Evolutionary conservation across 495 filamentous ascomycete species (phyloP).

Genomic region (Annulohypoxylon moriforme): DNA sequence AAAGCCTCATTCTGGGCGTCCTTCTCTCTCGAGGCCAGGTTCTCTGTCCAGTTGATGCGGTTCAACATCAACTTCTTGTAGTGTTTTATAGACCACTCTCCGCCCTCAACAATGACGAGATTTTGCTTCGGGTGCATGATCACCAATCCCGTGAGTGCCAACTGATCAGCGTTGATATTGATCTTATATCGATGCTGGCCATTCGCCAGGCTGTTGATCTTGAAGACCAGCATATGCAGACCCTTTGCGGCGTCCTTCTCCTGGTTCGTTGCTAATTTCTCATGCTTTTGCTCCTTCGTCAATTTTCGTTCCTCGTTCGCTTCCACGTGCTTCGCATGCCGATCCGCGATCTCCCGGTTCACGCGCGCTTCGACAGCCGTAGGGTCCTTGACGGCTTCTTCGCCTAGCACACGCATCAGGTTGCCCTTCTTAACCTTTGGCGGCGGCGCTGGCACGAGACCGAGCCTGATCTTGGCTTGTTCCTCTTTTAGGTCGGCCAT

Average conservation of each 20-base stretch:
- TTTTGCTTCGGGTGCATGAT: constrained; percentile 89
- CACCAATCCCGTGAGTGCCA: constrained; percentile 84
- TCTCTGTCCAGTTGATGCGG: constrained; percentile 94
- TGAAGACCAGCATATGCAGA: constrained; percentile 84
- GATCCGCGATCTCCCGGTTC: constrained; percentile 87
- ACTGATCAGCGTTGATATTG: constrained; percentile 88
- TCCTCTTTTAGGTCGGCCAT: constrained; percentile 94
- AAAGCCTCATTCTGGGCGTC: constrained; percentile 70
- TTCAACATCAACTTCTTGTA: constrained; percentile 91
- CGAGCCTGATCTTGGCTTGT: constrained; percentile 93
- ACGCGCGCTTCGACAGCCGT: constrained; percentile 97
- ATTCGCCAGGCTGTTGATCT: constrained; percentile 86
- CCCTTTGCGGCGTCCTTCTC: constrained; percentile 89
- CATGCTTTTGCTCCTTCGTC: constrained; percentile 87
- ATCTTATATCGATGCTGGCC: constrained; percentile 94
- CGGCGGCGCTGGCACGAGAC: constrained; percentile 86
- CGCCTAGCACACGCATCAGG: constrained; percentile 96
- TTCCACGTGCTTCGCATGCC: constrained; percentile 76
- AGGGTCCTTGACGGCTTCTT: constrained; percentile 96
- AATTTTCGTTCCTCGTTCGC: constrained; percentile 90
- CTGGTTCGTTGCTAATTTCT: constrained; percentile 86
- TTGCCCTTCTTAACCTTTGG: constrained; percentile 97
- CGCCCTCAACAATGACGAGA: constrained; percentile 92
- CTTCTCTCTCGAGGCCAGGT: constrained; percentile 72
- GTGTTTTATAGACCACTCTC: constrained; percentile 77